These are phyloP conservation scores for Xylaria sp. DNA, from an alignment of 2,329 filamentous ascomycete species.

Conservation along the genomic window DNA sequence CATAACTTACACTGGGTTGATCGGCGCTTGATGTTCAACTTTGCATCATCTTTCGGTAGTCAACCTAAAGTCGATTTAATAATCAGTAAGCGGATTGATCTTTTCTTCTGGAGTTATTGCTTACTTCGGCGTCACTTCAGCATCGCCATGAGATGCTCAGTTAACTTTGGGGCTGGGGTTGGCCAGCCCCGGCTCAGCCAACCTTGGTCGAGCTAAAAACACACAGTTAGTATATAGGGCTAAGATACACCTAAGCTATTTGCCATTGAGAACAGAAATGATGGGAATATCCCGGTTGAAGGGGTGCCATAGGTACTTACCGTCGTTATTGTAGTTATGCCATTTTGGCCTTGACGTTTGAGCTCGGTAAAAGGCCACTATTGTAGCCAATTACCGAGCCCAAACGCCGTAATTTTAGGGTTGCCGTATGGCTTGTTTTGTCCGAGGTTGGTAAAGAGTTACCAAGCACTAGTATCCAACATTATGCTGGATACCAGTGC, in stretches of 20 bases:
- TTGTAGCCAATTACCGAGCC: neutral
- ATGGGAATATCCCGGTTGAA: neutral
- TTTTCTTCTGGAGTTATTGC: neutral
- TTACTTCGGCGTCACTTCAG: neutral
- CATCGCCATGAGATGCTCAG: neutral
- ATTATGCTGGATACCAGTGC: neutral
- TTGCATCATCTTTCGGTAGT: neutral
- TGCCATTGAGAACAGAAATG: neutral
- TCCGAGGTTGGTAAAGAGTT: conserved; percentile 5
- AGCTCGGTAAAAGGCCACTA: neutral
- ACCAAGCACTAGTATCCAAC: neutral
- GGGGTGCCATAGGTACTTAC: neutral
- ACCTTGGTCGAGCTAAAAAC: neutral
- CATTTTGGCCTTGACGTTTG: neutral
- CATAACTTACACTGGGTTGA: neutral
- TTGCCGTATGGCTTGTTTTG: neutral
- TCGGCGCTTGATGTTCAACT: neutral
- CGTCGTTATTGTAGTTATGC: neutral
- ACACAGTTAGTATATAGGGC: neutral
- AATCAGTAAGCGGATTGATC: neutral
- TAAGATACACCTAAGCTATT: neutral
- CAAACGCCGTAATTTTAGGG: neutral
- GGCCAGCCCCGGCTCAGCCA: no score
- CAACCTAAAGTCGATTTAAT: neutral
- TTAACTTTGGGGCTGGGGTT: neutral